Percentiles rank a stretch among this genome's conserved stretches.
These are phyloP conservation scores for Symbiodinium pilosum DNA, from an alignment of 73 alveolate species.

Conservation along the genomic window DNA sequence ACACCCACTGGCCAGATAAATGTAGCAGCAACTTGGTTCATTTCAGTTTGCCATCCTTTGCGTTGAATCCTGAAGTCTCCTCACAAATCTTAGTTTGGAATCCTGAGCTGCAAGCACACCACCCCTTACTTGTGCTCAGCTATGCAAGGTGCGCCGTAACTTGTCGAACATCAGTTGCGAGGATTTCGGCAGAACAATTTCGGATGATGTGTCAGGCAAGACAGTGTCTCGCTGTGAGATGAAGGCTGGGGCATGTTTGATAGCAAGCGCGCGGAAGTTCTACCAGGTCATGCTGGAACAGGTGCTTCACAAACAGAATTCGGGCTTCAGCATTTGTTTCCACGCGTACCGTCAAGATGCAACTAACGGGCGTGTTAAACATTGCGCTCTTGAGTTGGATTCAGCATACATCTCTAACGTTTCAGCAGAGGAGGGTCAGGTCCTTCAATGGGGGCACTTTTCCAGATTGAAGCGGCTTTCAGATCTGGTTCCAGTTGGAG, in stretches of 20 bases:
- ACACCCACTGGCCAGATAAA: not conserved
- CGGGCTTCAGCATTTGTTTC: not conserved
- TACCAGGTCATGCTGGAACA: not conserved
- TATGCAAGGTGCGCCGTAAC: slow-evolving; percentile 28
- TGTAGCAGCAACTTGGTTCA: slow-evolving; percentile 3
- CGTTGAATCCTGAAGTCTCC: not conserved
- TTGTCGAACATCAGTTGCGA: not conserved
- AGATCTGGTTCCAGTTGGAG: slow-evolving; percentile 35
- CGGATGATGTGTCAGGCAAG: not conserved
- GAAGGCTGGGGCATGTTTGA: slow-evolving; percentile 9
- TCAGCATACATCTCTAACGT: slow-evolving; percentile 5
- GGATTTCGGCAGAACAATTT: slow-evolving; percentile 1
- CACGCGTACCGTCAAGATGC: slow-evolving; percentile 47
- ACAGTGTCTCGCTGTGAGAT: slow-evolving; percentile 24
- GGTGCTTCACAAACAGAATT: not conserved
- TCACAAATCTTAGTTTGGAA: not conserved
- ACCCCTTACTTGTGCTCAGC: no score
- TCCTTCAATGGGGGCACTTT: not conserved
- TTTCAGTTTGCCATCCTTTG: no score
- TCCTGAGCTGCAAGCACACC: not conserved
- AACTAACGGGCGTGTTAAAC: not conserved
- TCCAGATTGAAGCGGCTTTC: not conserved
- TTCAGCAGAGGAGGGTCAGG: not conserved
- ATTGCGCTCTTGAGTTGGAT: slow-evolving; percentile 6
- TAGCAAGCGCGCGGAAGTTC: not conserved